Evolutionary conservation across 352 stramenopile genomes (phyloP), one percentile per base, ranked within the genome.

Genomic region (Globisporangium sylvaticum): DNA sequence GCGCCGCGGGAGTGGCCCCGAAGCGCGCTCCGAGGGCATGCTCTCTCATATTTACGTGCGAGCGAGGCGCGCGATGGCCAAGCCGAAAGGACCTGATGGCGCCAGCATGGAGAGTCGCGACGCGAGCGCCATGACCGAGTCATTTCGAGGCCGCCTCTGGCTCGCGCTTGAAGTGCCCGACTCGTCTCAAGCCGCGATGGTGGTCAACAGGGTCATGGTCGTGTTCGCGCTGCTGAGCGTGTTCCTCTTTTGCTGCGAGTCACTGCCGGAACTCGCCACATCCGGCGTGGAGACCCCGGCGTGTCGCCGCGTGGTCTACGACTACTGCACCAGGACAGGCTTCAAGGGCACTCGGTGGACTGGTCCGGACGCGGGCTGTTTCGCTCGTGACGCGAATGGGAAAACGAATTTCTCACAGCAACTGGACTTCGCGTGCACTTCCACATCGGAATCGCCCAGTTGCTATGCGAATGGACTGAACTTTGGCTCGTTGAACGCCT

Each of bases 161-260:
- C 67, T 91, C 3, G 56, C 75, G 18, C 66, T 93, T 1, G 83
- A 93, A 57, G 75, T 84, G 2, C 85, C 83, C 15, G 77, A 91
- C 61, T 91, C 81, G 3, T 91, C 81, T 3, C 68, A 68, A 0
- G 24, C 79, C 4, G 81, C 82, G 1, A 65, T 37, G 18, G 64
- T 68, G n/a, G 62, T 92, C 24, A 92, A 92, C 67, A 77, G 75
- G 57, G 55, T 79, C 22, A 86, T 92, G 74, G 74, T 92, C 18
- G 56, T 34, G 10, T 75, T 83, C 27, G 71, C 82, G 25, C 56
- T 94, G 1, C 54, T 88, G 64, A 94, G 86, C 29, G 67, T 92
- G 29, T 77, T 89, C 46, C 52, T 91, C 1, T 92, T 92, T 63
- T 92, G 85, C 56, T 77, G 66, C 34, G 80, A 94, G 58, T 92